phyloP scores from a whole-genome alignment of 2,329 filamentous ascomycete species.

The Magnaporthiopsis incrustans region DNA sequence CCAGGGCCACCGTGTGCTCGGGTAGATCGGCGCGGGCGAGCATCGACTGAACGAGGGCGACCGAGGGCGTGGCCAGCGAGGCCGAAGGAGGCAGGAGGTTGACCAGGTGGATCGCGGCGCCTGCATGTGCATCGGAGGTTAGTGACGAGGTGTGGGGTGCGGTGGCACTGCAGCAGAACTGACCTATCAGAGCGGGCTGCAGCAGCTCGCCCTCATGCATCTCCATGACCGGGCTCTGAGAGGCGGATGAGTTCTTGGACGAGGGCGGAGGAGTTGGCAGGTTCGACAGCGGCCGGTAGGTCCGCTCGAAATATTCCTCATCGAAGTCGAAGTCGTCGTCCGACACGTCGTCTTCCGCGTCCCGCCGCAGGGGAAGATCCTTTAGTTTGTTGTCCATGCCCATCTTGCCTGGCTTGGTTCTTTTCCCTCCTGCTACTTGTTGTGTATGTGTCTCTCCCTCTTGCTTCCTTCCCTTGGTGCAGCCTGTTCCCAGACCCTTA shows the following conservation, averaged over 20 bases:
- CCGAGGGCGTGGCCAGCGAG: conserved; percentile 50
- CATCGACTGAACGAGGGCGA: conserved; percentile 52
- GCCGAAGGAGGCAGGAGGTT: conserved; percentile 58
- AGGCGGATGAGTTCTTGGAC: conserved; percentile 34
- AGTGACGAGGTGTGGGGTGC: neutral
- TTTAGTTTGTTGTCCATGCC: neutral
- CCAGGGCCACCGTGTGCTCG: conserved; percentile 54
- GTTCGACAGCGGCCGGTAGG: conserved; percentile 60
- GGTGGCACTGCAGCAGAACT: conserved; percentile 8
- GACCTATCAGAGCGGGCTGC: conserved; percentile 26
- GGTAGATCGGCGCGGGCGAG: conserved; percentile 49
- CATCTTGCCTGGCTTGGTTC: neutral
- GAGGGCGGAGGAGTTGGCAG: conserved; percentile 59
- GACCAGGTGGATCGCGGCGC: conserved; percentile 57
- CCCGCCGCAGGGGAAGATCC: neutral
- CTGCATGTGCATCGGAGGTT: conserved; percentile 27
- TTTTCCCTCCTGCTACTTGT: neutral
- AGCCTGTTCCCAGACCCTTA: neutral
- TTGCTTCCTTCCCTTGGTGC: neutral
- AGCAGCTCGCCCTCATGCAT: conserved; percentile 5
- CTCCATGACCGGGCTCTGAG: conserved; percentile 34
- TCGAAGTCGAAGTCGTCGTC: conserved; percentile 42
- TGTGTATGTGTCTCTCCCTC: neutral
- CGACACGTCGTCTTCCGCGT: conserved; percentile 12
- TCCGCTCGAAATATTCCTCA: conserved; percentile 46